Evolutionary conservation across 805 yeast genomes (phyloP), one percentile per base, ranked within the genome.

Genomic region (Blastobotrys parvus): DNA sequence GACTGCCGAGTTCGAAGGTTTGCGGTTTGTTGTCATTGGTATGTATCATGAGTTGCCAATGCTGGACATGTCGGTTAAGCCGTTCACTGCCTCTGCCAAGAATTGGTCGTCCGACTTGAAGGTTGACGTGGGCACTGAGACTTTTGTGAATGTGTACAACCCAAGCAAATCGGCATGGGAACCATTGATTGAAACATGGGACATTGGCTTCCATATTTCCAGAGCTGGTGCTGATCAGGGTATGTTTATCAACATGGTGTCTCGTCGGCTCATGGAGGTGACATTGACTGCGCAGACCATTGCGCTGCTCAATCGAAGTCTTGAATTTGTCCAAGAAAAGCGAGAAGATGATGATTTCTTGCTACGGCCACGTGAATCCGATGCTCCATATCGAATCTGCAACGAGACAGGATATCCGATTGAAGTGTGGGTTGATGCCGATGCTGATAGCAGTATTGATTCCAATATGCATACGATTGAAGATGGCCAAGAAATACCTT

Each of bases 31-130:
- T 3, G 63, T 89, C 43, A 83, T 89, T 52, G 96, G 97, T 56
- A 92, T 83, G 62, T 82, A 87, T 41, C 92, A 88, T 59, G 97
- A 89, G 59, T 69, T 89, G 48, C 97, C 97, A 0, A 81, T 88
- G 20, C 53, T 89, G 16, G 97, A 89, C 62, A 68, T 85, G 74
- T 75, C 75, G 46, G 69, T 86, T 10, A 73, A 77, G 45, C 82
- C 90, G 0, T 86, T 89, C 59, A 74, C 75, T 7, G 61, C 81
- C 2, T 65, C 65, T 33, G 88, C 87, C 0, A 71, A 74, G 41
- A 85, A 89, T 54, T 89, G 97, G 97, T 82, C 95, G 0, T 78
- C 89, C 0, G 92, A 86, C 51, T 59, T 89, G 44, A 81, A 79
- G 54, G 82, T 87, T 1, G 79, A 78, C 47, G 68, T 82, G 0